These are phyloP conservation scores for Golovinomyces cichoracearum DNA, from an alignment of 2,329 filamentous ascomycete species.

Conservation along the genomic window DNA sequence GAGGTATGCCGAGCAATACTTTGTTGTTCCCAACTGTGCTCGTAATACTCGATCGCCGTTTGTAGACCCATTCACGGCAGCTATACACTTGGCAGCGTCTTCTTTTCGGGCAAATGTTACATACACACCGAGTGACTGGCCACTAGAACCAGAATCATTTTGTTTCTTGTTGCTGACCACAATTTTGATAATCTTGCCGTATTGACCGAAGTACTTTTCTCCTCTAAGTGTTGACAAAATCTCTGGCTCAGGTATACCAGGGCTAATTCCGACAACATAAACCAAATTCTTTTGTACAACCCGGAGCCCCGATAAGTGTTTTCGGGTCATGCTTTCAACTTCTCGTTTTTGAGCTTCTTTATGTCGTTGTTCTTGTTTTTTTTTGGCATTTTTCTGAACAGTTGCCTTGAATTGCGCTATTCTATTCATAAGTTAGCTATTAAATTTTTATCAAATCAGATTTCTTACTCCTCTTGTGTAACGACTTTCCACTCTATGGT, in stretches of 20 bases:
- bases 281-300: conserved; percentile 98
- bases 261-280: conserved; percentile 85
- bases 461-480: conserved; percentile 69
- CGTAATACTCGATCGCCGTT: conserved; percentile 71
- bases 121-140: conserved; percentile 63
- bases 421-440: conserved; percentile 18
- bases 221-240: conserved; percentile 73
- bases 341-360: conserved; percentile 93
- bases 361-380: conserved; percentile 59
- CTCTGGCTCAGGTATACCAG: conserved; percentile 75
- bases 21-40: conserved; percentile 67
- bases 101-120: conserved; percentile 90
- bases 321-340: conserved; percentile 81
- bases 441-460: background rate
- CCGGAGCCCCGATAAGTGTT: conserved; percentile 80
- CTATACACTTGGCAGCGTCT: conserved; percentile 72
- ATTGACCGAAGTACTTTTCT: conserved; percentile 88
- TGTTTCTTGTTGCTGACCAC: conserved; percentile 75
- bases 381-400: conserved; percentile 76
- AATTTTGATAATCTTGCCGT: conserved; percentile 95
- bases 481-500: conserved; percentile 94
- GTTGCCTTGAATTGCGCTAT: conserved; percentile 51
- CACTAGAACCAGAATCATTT: conserved; percentile 34
- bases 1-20: conserved; percentile 93
- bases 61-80: conserved; percentile 70